A percentile compares a stretch with the other conserved stretches of the same genome.
Conservation (phyloP, 148 eudicot genomes). For the Rhododendron ferrugineum region DNA sequence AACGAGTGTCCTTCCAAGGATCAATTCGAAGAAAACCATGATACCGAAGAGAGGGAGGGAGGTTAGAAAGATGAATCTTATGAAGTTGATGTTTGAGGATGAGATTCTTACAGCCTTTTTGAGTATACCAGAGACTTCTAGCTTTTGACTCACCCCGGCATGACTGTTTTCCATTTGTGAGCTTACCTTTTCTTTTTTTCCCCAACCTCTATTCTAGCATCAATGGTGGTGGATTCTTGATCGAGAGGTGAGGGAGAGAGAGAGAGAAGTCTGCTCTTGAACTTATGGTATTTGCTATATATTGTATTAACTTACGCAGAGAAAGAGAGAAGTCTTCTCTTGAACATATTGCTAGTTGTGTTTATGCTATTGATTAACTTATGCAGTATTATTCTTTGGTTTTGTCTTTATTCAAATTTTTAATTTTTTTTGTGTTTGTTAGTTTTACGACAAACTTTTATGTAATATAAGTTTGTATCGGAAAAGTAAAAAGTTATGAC, state of each 20-base stretch:
- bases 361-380: too few species aligned
- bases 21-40: slow-evolving; percentile 19
- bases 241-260: neutral
- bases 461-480: too few species aligned
- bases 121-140: neutral
- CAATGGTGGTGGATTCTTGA: neutral
- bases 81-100: slow-evolving; percentile 9
- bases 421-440: too few species aligned
- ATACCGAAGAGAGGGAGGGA: slow-evolving; percentile 22
- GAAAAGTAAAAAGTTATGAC: too few species aligned
- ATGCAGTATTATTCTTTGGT: too few species aligned
- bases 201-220: neutral
- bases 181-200: neutral
- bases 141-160: neutral
- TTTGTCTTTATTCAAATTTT: too few species aligned
- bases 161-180: neutral
- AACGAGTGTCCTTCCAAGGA: slow-evolving; percentile 11
- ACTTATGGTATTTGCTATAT: too few species aligned
- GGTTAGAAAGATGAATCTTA: slow-evolving; percentile 7
- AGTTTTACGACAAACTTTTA: too few species aligned
- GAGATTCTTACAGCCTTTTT: slow-evolving; percentile 17
- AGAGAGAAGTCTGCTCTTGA: too few species aligned
- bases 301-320: too few species aligned
- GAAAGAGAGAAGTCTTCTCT: too few species aligned
- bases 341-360: too few species aligned